These are phyloP conservation scores for Plantago elongata DNA, from an alignment of 257 asterid species.

Conservation along the genomic window DNA sequence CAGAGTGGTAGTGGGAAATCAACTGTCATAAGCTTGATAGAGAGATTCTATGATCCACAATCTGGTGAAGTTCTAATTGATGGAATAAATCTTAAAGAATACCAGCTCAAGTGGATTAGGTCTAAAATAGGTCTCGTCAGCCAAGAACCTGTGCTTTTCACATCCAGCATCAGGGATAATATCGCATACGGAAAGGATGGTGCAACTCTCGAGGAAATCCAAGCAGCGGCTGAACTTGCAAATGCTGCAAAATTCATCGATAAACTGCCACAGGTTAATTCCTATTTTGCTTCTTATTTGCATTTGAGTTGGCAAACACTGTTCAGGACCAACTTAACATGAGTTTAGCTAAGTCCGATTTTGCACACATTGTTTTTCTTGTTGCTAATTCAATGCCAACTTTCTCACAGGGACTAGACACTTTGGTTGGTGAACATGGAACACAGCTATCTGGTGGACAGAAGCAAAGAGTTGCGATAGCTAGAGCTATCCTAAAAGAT, in stretches of 20 bases:
- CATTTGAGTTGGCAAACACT: neutral
- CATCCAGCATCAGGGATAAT: constrained; percentile 63
- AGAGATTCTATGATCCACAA: constrained; percentile 73
- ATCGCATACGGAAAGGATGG: constrained; percentile 63
- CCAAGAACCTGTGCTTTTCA: constrained; percentile 78
- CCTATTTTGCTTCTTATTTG: neutral
- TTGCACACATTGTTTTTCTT: neutral
- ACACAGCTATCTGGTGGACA: constrained; percentile 79
- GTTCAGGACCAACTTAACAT: neutral
- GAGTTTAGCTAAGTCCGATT: neutral
- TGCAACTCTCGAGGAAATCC: constrained; percentile 57
- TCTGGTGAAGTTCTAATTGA: constrained; percentile 58
- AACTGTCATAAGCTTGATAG: constrained; percentile 62
- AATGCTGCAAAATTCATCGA: constrained; percentile 70
- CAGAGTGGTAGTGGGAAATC: constrained; percentile 86
- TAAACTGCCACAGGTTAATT: constrained; percentile 51
- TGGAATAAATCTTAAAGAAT: constrained; percentile 51
- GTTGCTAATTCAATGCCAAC: neutral
- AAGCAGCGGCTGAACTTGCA: constrained; percentile 58
- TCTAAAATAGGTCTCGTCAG: constrained; percentile 68
- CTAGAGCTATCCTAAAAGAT: constrained; percentile 69
- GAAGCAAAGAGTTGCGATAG: constrained; percentile 73
- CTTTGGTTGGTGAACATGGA: constrained; percentile 76
- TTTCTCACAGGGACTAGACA: constrained; percentile 50
- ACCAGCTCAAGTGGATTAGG: constrained; percentile 70